A percentile compares a stretch with the other conserved stretches of the same genome.
Conservation (phyloP, 2,329 filamentous ascomycete species). For the Pseudogymnoascus sp. region DNA sequence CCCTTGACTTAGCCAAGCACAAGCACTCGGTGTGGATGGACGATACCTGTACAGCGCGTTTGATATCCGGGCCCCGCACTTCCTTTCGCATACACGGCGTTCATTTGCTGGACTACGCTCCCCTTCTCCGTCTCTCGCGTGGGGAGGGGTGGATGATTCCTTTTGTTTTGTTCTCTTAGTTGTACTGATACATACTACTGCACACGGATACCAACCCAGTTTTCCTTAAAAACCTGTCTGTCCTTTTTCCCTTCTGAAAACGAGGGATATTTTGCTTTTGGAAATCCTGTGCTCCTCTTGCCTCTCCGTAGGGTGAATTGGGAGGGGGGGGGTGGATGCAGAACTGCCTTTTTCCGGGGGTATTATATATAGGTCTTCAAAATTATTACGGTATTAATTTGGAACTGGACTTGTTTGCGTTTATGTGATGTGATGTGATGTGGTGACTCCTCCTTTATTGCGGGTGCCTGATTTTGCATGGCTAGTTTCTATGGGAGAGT, state of each 20-base stretch:
- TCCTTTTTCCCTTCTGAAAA: neutral
- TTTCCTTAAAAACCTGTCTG: neutral
- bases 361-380: neutral
- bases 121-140: neutral
- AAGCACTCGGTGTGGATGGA: neutral
- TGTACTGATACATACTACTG: neutral
- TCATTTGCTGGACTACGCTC: neutral
- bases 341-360: neutral
- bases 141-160: neutral
- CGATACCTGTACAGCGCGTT: neutral
- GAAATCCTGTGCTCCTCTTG: neutral
- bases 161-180: neutral
- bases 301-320: neutral
- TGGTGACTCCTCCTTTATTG: neutral
- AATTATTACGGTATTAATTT: constrained; percentile 8
- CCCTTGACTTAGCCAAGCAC: neutral
- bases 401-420: neutral
- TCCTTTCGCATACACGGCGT: neutral
- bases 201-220: neutral
- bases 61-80: neutral
- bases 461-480: neutral
- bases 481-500: neutral
- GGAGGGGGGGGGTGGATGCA: neutral
- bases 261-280: neutral
- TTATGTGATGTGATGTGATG: neutral